A percentile compares a stretch with the other conserved stretches of the same genome.
Conservation (phyloP, 192 early-diverging fungal species). For the Martensiomyces pterosporus region DNA sequence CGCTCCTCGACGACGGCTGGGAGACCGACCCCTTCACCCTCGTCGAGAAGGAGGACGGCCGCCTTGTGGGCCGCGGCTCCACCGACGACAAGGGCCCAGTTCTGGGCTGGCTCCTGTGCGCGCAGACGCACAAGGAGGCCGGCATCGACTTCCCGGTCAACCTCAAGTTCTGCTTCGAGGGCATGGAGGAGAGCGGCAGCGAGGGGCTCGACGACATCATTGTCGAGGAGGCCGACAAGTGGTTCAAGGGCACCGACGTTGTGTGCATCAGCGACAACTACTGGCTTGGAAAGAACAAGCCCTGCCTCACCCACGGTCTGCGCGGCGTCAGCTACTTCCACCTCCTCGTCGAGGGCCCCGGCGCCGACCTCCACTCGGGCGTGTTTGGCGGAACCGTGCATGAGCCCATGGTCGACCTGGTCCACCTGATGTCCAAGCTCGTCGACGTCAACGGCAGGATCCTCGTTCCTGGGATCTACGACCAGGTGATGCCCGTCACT, state of each 20-base stretch:
- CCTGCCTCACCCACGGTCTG: conserved; percentile 97
- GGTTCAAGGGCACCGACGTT: conserved; percentile 89
- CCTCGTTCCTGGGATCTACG: conserved; percentile 86
- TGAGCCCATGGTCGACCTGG: conserved; percentile 97
- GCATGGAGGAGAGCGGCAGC: conserved; percentile 84
- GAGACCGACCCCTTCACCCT: conserved; percentile 86
- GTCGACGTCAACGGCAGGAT: conserved; percentile 85
- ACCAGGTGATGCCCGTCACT: conserved; percentile 84
- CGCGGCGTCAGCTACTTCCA: conserved; percentile 70
- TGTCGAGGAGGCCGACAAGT: conserved; percentile 75
- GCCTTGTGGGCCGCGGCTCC: conserved; percentile 85
- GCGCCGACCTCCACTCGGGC: conserved; percentile 92
- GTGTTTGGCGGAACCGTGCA: conserved; percentile 92
- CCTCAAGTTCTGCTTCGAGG: conserved; percentile 97
- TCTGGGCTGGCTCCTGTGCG: conserved; percentile 95
- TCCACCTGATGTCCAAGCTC: conserved; percentile 76
- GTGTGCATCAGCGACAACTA: conserved; percentile 99
- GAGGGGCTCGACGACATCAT: conserved; percentile 95
- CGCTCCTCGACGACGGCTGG: conserved; percentile 83
- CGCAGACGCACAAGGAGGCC: conserved; percentile 87
- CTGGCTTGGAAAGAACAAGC: conserved; percentile 94
- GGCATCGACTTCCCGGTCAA: conserved; percentile 92
- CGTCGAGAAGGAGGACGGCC: conserved; percentile 77
- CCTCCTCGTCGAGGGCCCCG: conserved; percentile 71
- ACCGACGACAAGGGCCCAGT: conserved; percentile 98